These are phyloP conservation scores for Trichosporon ovoides DNA, from an alignment of 1,284 basidiomycete genomes.

Conservation along the genomic window DNA sequence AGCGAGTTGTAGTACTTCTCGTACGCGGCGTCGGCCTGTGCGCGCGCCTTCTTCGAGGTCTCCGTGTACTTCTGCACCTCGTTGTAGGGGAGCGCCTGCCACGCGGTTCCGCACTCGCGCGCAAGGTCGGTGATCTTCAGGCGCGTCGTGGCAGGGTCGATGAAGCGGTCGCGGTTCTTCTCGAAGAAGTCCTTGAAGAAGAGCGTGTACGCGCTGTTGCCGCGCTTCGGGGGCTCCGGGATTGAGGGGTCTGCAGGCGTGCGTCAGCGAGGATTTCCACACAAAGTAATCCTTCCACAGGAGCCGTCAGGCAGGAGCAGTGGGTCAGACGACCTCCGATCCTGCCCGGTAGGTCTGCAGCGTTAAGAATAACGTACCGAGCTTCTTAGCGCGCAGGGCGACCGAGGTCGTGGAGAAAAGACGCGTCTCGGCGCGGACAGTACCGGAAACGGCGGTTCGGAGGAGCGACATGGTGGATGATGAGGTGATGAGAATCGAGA, in stretches of 20 bases:
- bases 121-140: conserved; percentile 17
- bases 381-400: neutral
- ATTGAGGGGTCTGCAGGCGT: neutral
- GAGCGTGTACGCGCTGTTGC: conserved; percentile 25
- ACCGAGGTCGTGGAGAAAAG: neutral
- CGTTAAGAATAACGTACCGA: neutral
- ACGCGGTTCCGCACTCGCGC: conserved; percentile 19
- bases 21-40: conserved; percentile 22
- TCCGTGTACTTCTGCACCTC: conserved; percentile 15
- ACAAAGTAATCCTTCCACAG: no score
- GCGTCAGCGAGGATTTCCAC: neutral
- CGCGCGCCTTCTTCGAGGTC: conserved; percentile 2
- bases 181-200: conserved; percentile 24
- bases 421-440: conserved; percentile 1
- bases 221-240: conserved; percentile 15
- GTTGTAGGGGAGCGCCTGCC: conserved; percentile 17
- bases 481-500: neutral
- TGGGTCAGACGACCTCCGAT: no score
- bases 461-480: conserved; percentile 6
- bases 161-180: conserved; percentile 7
- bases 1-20: conserved; percentile 25
- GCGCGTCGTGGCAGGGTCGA: conserved; percentile 16
- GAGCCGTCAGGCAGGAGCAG: no score
- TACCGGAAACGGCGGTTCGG: neutral
- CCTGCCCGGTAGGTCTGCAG: neutral